Conservation (phyloP, 305 asterid genomes). For the Fraxinus angustifolia region DNA sequence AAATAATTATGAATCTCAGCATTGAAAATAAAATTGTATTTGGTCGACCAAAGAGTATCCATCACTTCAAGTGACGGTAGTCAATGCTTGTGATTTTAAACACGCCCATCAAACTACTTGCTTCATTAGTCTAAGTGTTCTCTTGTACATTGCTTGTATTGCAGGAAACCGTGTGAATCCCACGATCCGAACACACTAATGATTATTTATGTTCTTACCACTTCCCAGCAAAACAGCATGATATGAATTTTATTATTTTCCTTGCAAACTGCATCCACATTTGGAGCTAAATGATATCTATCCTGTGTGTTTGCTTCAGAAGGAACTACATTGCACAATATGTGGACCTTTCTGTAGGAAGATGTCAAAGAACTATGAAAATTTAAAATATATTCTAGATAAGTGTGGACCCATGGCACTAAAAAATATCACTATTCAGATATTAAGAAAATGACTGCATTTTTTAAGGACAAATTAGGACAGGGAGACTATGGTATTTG, state of each 20-base stretch:
- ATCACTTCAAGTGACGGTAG: background rate
- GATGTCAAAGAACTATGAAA: background rate
- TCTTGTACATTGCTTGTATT: background rate
- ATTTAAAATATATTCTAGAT: conserved; percentile 23
- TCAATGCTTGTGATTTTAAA: background rate
- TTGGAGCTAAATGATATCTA: background rate
- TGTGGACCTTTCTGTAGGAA: background rate
- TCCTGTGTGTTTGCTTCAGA: background rate
- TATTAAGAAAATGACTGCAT: conserved; percentile 32
- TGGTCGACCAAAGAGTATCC: background rate
- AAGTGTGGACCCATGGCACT: conserved; percentile 29
- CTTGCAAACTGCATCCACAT: background rate
- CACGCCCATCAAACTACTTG: background rate
- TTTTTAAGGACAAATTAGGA: conserved; percentile 27
- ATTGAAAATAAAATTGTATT: background rate
- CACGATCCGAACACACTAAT: background rate
- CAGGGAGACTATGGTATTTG: conserved; percentile 35
- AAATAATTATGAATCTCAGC: background rate
- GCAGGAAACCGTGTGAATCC: background rate
- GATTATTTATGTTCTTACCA: background rate
- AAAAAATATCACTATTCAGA: conserved; percentile 22
- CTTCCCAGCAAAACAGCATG: background rate
- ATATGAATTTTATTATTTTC: background rate
- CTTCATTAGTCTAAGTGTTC: background rate
- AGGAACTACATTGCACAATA: background rate